phyloP scores from a whole-genome alignment of 106 monocot species.

The Narthecium ossifragum region DNA sequence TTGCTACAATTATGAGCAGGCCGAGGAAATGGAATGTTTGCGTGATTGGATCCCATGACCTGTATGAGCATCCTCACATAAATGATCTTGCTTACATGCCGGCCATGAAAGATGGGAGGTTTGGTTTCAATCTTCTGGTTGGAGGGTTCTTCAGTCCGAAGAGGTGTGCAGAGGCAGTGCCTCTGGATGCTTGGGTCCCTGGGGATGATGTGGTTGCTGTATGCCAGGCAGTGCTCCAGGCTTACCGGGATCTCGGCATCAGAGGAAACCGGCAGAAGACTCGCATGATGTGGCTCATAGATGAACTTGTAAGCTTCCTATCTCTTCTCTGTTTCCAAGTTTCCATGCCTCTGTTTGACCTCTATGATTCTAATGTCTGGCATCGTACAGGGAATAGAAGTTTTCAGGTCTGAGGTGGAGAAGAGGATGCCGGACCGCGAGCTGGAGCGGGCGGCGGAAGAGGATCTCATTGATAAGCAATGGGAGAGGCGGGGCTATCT shows the following conservation, averaged over 20 bases:
- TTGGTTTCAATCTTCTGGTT: constrained; percentile 91
- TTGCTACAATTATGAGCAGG: constrained; percentile 15
- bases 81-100: constrained; percentile 98
- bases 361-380: not conserved
- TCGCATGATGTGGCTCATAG: constrained; percentile 98
- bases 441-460: constrained; percentile 49
- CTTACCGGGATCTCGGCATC: constrained; percentile 83
- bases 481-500: constrained; percentile 83
- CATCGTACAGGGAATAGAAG: constrained; percentile 64
- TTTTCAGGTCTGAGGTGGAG: constrained; percentile 71
- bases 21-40: constrained; percentile 99
- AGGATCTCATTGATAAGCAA: constrained; percentile 47
- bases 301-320: constrained; percentile 67
- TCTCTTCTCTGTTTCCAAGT: not conserved
- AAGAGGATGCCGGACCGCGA: constrained; percentile 59
- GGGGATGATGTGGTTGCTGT: constrained; percentile 54
- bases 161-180: constrained; percentile 83
- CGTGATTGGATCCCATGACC: constrained; percentile 85
- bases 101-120: constrained; percentile 57
- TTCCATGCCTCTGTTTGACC: no score
- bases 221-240: constrained; percentile 75
- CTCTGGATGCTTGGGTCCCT: constrained; percentile 85
- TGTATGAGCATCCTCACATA: constrained; percentile 97
- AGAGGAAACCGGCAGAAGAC: constrained; percentile 93
- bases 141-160: constrained; percentile 98